Evolutionary conservation across 495 filamentous ascomycete species (phyloP).

Genomic region (Eremomyces bilateralis): DNA sequence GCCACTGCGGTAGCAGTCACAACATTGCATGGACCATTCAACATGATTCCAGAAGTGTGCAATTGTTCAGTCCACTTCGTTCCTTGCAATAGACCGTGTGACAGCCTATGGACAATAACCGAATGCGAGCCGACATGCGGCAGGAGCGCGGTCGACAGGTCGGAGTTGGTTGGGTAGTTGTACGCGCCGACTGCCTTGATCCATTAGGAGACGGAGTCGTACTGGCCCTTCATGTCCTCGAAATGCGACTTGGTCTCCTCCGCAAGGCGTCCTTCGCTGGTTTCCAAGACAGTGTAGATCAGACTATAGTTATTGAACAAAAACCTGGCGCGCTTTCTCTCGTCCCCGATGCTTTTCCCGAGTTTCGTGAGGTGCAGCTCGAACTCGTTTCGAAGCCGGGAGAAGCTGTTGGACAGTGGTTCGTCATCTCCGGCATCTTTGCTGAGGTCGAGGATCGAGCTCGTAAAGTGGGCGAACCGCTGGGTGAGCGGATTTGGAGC

Average conservation of each 20-base stretch:
- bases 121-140: no score
- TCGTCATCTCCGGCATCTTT: conserved; percentile 82
- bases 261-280: conserved; percentile 60
- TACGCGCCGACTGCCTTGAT: no score
- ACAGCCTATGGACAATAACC: no score
- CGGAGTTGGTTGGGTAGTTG: no score
- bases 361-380: conserved; percentile 54
- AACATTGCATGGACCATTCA: no score
- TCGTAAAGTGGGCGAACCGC: conserved; percentile 72
- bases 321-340: conserved; percentile 66
- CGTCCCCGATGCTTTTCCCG: conserved; percentile 45
- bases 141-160: no score
- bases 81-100: no score
- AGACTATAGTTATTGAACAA: conserved; percentile 87
- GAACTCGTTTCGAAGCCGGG: conserved; percentile 51
- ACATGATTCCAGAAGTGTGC: no score
- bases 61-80: no score
- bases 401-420: conserved; percentile 61
- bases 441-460: conserved; percentile 62
- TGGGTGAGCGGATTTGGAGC: conserved; percentile 86
- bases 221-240: conserved; percentile 35
- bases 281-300: conserved; percentile 73
- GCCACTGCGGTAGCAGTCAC: no score
- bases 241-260: conserved; percentile 50
- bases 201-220: no score